Evolutionary conservation across 1,284 basidiomycete genomes (phyloP).

Genomic region (Rhodotorula sp.): DNA sequence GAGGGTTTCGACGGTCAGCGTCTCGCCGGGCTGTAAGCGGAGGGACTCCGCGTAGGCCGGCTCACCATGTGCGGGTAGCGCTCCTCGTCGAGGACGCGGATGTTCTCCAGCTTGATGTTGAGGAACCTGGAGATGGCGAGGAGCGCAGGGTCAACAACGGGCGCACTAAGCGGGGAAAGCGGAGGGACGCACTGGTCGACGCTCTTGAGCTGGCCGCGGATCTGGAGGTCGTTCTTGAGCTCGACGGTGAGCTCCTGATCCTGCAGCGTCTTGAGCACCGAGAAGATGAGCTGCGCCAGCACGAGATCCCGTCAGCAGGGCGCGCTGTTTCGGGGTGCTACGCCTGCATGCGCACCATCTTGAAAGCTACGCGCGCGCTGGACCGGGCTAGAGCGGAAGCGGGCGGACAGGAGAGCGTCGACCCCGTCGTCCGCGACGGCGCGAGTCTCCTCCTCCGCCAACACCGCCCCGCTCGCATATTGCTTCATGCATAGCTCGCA

Average conservation of each 20-base stretch:
- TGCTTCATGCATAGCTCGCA: no score
- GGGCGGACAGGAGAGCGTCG: background rate
- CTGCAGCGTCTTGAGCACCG: constrained; percentile 98
- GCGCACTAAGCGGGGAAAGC: background rate
- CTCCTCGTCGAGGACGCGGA: constrained; percentile 87
- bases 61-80: constrained; percentile 96
- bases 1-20: background rate
- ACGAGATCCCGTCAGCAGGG: background rate
- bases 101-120: constrained; percentile 94
- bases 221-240: constrained; percentile 97
- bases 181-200: constrained; percentile 82
- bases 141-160: background rate
- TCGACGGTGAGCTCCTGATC: constrained; percentile 78
- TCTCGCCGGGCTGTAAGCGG: background rate
- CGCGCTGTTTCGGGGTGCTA: no score
- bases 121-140: constrained; percentile 67
- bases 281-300: constrained; percentile 77
- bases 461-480: no score
- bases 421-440: background rate
- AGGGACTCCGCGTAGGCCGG: background rate
- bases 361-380: background rate
- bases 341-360: background rate
- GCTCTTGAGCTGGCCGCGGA: constrained; percentile 93
- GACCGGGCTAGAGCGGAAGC: background rate
- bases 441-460: background rate